Evolutionary conservation across 2,329 filamentous ascomycete species (phyloP).

Genomic region (Alternaria triticina): DNA sequence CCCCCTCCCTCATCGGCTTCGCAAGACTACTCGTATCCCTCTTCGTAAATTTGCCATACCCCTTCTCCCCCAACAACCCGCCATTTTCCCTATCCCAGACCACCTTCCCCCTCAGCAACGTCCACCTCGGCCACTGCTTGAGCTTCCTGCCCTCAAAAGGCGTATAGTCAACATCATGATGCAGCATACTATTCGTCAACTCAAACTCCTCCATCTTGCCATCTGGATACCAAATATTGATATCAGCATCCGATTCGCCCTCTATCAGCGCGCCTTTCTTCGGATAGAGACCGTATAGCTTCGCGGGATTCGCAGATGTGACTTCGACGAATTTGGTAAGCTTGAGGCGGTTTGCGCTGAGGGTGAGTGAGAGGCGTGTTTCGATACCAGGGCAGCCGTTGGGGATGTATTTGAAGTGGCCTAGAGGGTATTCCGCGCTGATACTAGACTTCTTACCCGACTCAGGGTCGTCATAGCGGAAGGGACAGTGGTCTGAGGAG

Average conservation of each 20-base stretch:
- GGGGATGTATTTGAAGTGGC: conserved; percentile 63
- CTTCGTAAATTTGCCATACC: conserved; percentile 58
- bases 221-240: conserved; percentile 59
- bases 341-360: conserved; percentile 50
- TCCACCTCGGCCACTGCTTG: conserved; percentile 67
- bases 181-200: conserved; percentile 61
- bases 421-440: conserved; percentile 52
- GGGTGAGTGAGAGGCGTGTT: conserved; percentile 59
- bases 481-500: conserved; percentile 57
- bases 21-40: conserved; percentile 50
- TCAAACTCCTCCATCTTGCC: conserved; percentile 51
- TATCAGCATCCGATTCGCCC: conserved; percentile 61
- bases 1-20: conserved; percentile 31
- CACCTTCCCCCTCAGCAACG: conserved; percentile 63
- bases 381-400: conserved; percentile 66
- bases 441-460: conserved; percentile 57
- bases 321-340: conserved; percentile 62
- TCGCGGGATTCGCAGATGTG: conserved; percentile 62
- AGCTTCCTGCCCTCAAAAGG: conserved; percentile 65
- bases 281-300: conserved; percentile 63
- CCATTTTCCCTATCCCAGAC: conserved; percentile 64
- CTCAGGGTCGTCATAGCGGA: conserved; percentile 55
- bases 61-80: conserved; percentile 57
- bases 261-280: conserved; percentile 59
- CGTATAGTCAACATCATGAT: conserved; percentile 69